Conservation (phyloP, 2,329 filamentous ascomycete species). For the Fusarium buharicum region DNA sequence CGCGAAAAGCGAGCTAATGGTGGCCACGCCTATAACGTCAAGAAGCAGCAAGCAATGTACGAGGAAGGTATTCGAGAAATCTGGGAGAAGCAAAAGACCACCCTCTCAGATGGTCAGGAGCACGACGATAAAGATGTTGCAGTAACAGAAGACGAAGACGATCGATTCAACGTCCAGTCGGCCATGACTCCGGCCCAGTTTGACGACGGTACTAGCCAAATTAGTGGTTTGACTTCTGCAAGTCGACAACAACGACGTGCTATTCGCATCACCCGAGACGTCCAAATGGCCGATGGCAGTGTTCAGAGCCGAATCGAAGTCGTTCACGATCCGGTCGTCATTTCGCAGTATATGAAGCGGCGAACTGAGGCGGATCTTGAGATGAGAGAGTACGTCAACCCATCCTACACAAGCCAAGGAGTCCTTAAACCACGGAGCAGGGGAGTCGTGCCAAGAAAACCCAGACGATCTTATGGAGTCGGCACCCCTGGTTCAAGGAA, state of each 20-base stretch:
- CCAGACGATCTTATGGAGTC: constrained; percentile 38
- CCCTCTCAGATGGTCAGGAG: constrained; percentile 77
- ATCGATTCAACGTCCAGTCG: constrained; percentile 76
- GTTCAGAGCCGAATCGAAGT: constrained; percentile 72
- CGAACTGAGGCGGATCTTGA: constrained; percentile 77
- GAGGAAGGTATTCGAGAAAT: constrained; percentile 91
- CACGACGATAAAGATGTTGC: constrained; percentile 71
- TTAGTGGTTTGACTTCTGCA: constrained; percentile 73
- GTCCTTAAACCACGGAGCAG: constrained; percentile 9
- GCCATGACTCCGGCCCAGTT: constrained; percentile 73
- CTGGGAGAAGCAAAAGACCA: constrained; percentile 87
- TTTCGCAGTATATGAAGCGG: constrained; percentile 86
- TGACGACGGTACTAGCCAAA: constrained; percentile 84
- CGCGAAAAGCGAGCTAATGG: constrained; percentile 89
- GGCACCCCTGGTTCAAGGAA: constrained; percentile 45
- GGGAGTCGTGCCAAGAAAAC: constrained; percentile 13
- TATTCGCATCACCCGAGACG: constrained; percentile 76
- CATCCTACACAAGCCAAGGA: constrained; percentile 17
- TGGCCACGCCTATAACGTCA: constrained; percentile 97
- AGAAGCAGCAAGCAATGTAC: constrained; percentile 91
- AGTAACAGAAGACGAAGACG: constrained; percentile 69
- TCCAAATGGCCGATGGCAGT: constrained; percentile 57
- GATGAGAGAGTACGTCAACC: constrained; percentile 73
- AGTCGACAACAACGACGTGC: constrained; percentile 75
- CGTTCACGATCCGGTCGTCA: constrained; percentile 84